These are phyloP conservation scores for Notholithocarpus densiflorus DNA, from an alignment of 306 rosid genomes.

Conservation along the genomic window DNA sequence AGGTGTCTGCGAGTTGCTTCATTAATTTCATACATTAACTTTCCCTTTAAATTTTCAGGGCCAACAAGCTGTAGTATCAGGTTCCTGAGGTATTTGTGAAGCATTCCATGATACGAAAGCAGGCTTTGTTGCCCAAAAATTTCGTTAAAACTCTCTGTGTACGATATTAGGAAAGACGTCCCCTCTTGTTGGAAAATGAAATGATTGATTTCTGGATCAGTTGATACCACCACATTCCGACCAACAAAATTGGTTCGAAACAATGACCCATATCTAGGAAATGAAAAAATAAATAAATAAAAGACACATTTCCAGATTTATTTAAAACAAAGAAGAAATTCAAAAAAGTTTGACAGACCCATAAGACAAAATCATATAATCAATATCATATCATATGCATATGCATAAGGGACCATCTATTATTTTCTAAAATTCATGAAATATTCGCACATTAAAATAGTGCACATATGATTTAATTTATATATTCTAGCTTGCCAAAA, in stretches of 20 bases:
- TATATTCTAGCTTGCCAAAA: too few relatives aligned
- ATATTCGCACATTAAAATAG: too few relatives aligned
- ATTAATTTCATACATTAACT: not conserved
- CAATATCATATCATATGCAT: too few relatives aligned
- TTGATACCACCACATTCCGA: not conserved
- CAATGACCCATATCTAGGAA: not conserved
- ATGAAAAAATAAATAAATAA: too few relatives aligned
- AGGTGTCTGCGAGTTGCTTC: not conserved
- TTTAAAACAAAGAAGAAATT: too few relatives aligned
- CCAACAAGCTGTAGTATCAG: not conserved
- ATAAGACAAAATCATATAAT: too few relatives aligned
- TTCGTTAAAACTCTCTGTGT: not conserved
- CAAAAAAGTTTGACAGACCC: too few relatives aligned
- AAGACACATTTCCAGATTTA: too few relatives aligned
- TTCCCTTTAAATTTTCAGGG: constrained; percentile 4
- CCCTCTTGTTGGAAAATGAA: constrained; percentile 1
- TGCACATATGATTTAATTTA: too few relatives aligned
- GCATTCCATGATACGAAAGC: not conserved
- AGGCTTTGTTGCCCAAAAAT: not conserved
- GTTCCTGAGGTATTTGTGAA: constrained; percentile 18
- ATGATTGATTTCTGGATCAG: constrained; percentile 1
- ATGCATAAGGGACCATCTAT: too few relatives aligned
- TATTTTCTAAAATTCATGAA: too few relatives aligned
- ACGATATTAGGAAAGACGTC: not conserved
- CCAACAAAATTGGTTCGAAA: constrained; percentile 6